Evolutionary conservation across 2,329 filamentous ascomycete genomes (phyloP).

Genomic region (Aspergillus aculeatus): DNA sequence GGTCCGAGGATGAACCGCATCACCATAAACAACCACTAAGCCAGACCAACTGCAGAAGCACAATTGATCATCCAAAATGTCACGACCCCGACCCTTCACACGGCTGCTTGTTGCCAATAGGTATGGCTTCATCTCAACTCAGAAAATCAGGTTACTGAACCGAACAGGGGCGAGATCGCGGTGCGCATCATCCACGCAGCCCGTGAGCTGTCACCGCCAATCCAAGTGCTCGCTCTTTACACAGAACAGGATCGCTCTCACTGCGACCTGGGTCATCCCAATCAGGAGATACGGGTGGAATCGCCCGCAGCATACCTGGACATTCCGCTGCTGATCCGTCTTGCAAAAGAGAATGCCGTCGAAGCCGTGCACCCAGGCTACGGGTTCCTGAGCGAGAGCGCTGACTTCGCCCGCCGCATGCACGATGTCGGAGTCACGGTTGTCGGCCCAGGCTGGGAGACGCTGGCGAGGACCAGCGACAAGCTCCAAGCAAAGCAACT

Average conservation of each 20-base stretch:
- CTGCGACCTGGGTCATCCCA: constrained; percentile 47
- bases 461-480: constrained; percentile 56
- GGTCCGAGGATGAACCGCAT: constrained; percentile 21
- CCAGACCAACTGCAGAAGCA: not conserved
- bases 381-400: constrained; percentile 61
- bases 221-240: constrained; percentile 58
- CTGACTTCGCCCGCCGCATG: constrained; percentile 51
- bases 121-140: constrained; percentile 27
- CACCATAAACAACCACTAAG: not conserved
- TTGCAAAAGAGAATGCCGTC: constrained; percentile 52
- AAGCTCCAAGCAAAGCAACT: constrained; percentile 55
- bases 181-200: constrained; percentile 59
- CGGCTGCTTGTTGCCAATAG: constrained; percentile 56
- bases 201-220: constrained; percentile 51
- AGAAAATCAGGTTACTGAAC: not conserved
- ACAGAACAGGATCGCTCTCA: constrained; percentile 57
- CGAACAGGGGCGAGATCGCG: constrained; percentile 61
- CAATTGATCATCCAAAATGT: constrained; percentile 2
- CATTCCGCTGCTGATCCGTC: constrained; percentile 47
- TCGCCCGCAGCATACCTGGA: constrained; percentile 56
- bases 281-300: constrained; percentile 51
- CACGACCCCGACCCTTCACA: constrained; percentile 38
- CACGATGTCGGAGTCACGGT: constrained; percentile 50
- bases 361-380: constrained; percentile 61
- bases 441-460: constrained; percentile 58